Evolutionary conservation across 352 stramenopile species (phyloP), one percentile per base, ranked within the genome.

Genomic region (Aphanomyces astaci): DNA sequence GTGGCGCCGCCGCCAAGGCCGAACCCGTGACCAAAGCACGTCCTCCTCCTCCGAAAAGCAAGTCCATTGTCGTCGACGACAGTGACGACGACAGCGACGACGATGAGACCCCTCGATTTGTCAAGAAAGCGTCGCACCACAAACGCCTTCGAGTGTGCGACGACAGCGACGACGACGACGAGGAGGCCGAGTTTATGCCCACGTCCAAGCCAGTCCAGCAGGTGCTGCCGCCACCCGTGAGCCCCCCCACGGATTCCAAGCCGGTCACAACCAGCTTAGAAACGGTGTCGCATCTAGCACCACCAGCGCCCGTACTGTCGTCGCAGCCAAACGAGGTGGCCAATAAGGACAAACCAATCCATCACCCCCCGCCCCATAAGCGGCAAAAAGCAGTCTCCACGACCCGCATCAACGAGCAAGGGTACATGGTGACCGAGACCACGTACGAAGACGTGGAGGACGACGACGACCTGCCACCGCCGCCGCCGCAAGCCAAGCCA

Each of bases 341-440:
- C 56, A 64, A 28, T 22, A 19, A 25, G 15, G 2, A 27, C 27
- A 30, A 36, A 71, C 1, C 70, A 65, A 32, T 43, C 62, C 19
- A 43, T n/a, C 64, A n/a, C 49, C 49, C 36, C 76, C 71, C 30
- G 63, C 69, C 67, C 4, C 83, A 73, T 5, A 90, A 82, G 64
- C 76, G 81, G n/a, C 74, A 76, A 10, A 70, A 87, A 51, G 64
- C 85, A 17, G 76, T 90, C 36, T 81, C 71, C 36, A 94, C 89
- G 72, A 90, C 83, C 43, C 75, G 77, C 56, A 89, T 94, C 68
- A 90, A 87, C 52, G 80, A 90, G 28, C 70, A 89, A 54, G 85
- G 85, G 27, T 94, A 94, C 76, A 94, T 94, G 85, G 81, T 90
- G 30, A 94, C 83, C 30, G 85, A 94, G 72, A 87, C 87, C 52